Percentiles rank a stretch among this genome's conserved stretches.
Conservation (phyloP, 2,329 filamentous ascomycete genomes). For the Corynespora cassiicola region DNA sequence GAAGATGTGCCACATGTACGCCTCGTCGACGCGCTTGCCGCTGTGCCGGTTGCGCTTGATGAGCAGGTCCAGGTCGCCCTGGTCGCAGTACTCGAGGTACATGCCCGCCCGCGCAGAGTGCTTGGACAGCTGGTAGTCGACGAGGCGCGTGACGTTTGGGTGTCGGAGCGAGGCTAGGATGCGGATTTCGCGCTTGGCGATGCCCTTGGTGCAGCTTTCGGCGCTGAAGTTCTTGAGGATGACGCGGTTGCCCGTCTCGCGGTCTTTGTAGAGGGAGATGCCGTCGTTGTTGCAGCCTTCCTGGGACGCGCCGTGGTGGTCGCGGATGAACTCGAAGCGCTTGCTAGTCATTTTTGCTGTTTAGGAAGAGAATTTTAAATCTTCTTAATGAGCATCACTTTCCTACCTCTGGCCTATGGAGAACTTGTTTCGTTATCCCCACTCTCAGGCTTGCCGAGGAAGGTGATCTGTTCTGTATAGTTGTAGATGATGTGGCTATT, state of each 20-base stretch:
- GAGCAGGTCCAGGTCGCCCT: neutral
- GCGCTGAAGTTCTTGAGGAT: slow-evolving; percentile 1
- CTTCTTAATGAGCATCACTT: too few species aligned
- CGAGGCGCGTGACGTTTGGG: neutral
- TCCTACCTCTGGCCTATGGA: too few species aligned
- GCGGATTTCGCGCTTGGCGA: slow-evolving; percentile 1
- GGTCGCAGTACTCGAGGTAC: slow-evolving; percentile 1
- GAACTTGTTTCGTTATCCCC: too few species aligned
- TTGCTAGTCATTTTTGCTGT: too few species aligned
- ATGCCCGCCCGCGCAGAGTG: neutral
- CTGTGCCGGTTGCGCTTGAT: slow-evolving; percentile 1
- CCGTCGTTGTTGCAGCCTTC: slow-evolving; percentile 1
- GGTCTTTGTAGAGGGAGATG: neutral
- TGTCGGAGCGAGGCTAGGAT: slow-evolving; percentile 1
- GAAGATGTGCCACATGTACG: slow-evolving; percentile 2
- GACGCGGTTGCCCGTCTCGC: neutral
- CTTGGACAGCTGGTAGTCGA: neutral
- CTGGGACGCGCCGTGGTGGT: too few species aligned
- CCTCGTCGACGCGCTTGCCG: neutral
- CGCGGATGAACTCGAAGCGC: too few species aligned
- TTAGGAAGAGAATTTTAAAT: too few species aligned
- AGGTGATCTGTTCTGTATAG: too few species aligned
- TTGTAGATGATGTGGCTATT: too few species aligned
- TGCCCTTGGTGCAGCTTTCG: neutral
- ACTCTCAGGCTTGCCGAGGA: too few species aligned